Evolutionary conservation across 116 monocot genomes (phyloP).

Genomic region (Cymodocea nodosa): DNA sequence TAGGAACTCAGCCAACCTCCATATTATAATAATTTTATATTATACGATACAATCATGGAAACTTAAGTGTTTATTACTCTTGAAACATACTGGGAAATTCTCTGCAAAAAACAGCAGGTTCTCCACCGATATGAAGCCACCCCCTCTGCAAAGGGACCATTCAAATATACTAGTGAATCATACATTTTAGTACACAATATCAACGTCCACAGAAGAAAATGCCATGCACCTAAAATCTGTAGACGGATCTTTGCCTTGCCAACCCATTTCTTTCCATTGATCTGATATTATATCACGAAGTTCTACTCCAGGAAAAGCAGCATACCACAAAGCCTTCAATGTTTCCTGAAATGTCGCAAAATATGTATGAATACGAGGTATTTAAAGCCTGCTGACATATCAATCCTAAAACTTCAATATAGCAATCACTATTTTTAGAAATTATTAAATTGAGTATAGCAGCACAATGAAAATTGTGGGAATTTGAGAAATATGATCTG

Average conservation of each 20-base stretch:
- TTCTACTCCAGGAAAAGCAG: conserved; percentile 72
- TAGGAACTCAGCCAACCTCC: no score
- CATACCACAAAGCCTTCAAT: conserved; percentile 64
- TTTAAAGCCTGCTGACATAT: no score
- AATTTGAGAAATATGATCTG: no score
- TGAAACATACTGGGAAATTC: conserved; percentile 60
- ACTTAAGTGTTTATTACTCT: not conserved
- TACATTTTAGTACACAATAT: not conserved
- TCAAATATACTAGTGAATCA: not conserved
- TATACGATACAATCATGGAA: not conserved
- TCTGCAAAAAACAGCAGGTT: conserved; percentile 82
- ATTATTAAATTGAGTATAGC: no score
- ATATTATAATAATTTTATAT: no score
- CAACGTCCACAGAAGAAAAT: not conserved
- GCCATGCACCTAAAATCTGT: conserved; percentile 75
- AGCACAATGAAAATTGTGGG: no score
- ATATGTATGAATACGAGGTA: no score
- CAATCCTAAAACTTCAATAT: no score
- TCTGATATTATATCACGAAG: conserved; percentile 68
- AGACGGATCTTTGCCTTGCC: conserved; percentile 93
- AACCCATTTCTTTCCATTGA: conserved; percentile 97
- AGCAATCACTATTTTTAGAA: no score
- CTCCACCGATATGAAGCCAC: conserved; percentile 92
- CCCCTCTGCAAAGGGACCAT: conserved; percentile 49
- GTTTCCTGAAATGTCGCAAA: conserved; percentile 39